Evolutionary conservation across 345 rosid species (phyloP), one percentile per base, ranked within the genome.

Genomic region (Acer saccharum): DNA sequence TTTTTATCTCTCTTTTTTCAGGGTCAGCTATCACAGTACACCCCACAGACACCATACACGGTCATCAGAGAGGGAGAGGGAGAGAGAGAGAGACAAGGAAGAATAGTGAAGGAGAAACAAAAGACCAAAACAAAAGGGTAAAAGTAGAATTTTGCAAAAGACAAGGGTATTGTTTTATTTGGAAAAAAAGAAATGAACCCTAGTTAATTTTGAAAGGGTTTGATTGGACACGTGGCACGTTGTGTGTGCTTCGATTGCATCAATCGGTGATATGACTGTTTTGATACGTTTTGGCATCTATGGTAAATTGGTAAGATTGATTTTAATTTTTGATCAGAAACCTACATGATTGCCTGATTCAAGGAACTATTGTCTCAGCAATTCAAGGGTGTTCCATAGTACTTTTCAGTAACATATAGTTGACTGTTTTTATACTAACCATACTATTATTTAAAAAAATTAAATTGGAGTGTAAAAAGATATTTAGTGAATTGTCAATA

Each of bases 111-210:
- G 25, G 25, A 7, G 69, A 54, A 20, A 20, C 58, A 14, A 29
- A 13, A 25, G 25, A 17, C 52, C 4, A 18, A 21, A 18, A 57
- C 3, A 32, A 11, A 73, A 43, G 81, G 81, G 81, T 68, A 66
- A 58, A 43, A 27, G 9, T 25, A 73, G 73, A 57, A 78, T 62
- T 71, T 20, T 1, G 7, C 0, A 6, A 0, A n/a, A n/a, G n/a
- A n/a, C n/a, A n/a, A 46, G 54, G 63, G 44, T 44, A 14, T 23
- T 39, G 4, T 32, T 57, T 6, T 64, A 58, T 48, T 9, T 16
- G 62, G 29, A 41, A 29, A 50, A 48, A 46, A 1, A 10, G 10
- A 0, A 5, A n/a, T 48, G 44, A 74, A 50, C 70, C 77, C 77
- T 65, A 74, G 35, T 60, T 60, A 1, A 27, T 18, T 27, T 5